Percentiles rank a stretch among this genome's conserved stretches.
phyloP scores from a whole-genome alignment of 768 basidiomycete species.

The Kwoniella bestiolae region DNA sequence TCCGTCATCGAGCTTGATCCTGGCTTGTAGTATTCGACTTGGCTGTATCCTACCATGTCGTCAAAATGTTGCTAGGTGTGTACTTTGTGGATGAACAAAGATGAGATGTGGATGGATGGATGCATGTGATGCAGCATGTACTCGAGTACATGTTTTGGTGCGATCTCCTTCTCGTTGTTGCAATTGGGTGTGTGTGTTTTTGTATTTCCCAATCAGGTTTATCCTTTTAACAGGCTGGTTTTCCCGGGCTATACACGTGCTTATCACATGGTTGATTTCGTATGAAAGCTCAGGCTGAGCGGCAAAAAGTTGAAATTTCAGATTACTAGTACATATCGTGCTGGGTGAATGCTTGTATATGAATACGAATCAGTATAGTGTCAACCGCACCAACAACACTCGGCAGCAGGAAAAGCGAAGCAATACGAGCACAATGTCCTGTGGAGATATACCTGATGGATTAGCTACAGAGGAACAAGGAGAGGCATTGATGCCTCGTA shows the following conservation, averaged over 20 bases:
- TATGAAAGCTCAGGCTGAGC: background rate
- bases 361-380: too few relatives aligned
- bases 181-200: too few relatives aligned
- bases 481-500: conserved; percentile 49
- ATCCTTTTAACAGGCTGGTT: background rate
- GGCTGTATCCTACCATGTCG: background rate
- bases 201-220: too few relatives aligned
- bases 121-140: too few relatives aligned
- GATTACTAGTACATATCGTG: too few relatives aligned
- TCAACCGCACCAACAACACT: background rate
- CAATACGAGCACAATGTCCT: conserved; percentile 40
- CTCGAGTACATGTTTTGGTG: too few relatives aligned
- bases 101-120: too few relatives aligned
- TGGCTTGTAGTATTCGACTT: background rate
- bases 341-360: too few relatives aligned
- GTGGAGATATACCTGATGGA: conserved; percentile 43
- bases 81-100: too few relatives aligned
- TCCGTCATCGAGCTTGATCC: background rate
- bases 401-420: background rate
- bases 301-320: conserved; percentile 8
- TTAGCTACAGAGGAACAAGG: conserved; percentile 31
- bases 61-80: background rate
- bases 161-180: too few relatives aligned
- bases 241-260: too few relatives aligned
- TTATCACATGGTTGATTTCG: too few relatives aligned